Evolutionary conservation across 2,329 filamentous ascomycete species (phyloP), one percentile per base, ranked within the genome.

Genomic region (Pseudogymnoascus sp.): DNA sequence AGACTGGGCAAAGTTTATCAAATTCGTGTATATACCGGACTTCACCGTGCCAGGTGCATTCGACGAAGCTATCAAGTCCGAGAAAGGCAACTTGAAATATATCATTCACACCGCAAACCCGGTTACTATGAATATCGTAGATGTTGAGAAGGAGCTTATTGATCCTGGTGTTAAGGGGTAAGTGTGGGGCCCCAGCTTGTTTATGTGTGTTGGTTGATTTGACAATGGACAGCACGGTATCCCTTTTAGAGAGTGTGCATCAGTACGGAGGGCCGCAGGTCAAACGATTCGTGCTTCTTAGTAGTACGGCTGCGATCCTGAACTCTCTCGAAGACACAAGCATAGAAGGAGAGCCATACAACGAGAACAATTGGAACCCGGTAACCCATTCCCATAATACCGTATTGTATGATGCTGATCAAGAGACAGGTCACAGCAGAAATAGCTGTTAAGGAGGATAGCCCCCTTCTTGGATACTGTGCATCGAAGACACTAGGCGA

Each of bases 61-160:
- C 66, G 80, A 87, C 62, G 72, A 80, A 69, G 70, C 77, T n/a
- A 63, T 72, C 57, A 70, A 73, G 1, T 64, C 74, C 3, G 89
- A 91, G 64, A 84, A 88, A 66, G 85, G 82, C 57, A 14, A 25
- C n/a, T 30, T 50, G 25, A 30, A 18, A 4, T 50, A 50, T 30
- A 86, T 92, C 59, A 79, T 90, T 59, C 87, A 90, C 71, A 89
- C 87, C 4, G 87, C 87, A 2, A 87, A 83, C 0, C 89, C 67
- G 1, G 75, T 75, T 64, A 66, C 71, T 37, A 71, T 69, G 58
- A 64, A 66, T 9, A 68, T 69, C 15, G 68, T 67, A 9, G 65
- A 71, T 41, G 66, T 69, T 28, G 67, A 71, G 59, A 65, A 61
- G 25, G 70, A 76, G 25, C 67, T 84, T 30, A 73, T 84, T 9